Base-by-base conservation (phyloP, 352 stramenopile species). In the Globisporangium solare region DNA sequence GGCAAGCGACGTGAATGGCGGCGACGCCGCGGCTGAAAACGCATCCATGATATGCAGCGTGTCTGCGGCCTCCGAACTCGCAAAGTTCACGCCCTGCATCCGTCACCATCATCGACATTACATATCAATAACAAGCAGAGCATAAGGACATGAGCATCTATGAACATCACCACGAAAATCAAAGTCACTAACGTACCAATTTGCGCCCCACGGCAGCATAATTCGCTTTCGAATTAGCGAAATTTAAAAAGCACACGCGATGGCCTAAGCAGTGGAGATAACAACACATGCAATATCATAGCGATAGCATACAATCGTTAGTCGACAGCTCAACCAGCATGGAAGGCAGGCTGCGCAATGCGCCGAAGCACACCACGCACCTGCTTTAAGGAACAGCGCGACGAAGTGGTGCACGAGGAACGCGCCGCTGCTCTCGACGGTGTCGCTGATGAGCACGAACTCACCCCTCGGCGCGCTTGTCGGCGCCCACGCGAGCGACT, bases 331-430 rank as follows among this genome's bases (percentile, higher is more conserved):
- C 27, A 35, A 35, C 6, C 27, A 35, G 27, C 27, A 10, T 35
- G 5, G 7, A 8, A 10, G 27, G 7, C 27, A 35, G 27, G 5
- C 27, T 35, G 27, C 27, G 6, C 27, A 35, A 35, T 35, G 10
- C 27, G 5, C 27, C 6, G 27, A 35, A 7, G 7, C 27, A 47
- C 6, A 14, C 17, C n/a, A 56, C 58, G 20, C 54, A 83, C 76
- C 74, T 47, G 77, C 77, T 67, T 89, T 86, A 37, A 88, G 67
- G 54, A 88, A 87, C 8, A 89, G 70, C 58, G 79, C 68, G 22
- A 79, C 39, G 24, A 92, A 86, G 61, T 92, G 78, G 51, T 92
- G 82, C 42, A 92, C 62, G 42, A 92, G 58, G 54, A 89, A 90
- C 22, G 61, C 61, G 18, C 79, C 77, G 37, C 55, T 60, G 13